Conservation (phyloP, 2,329 filamentous ascomycete genomes). For the Aspergillus spinulosporus region DNA sequence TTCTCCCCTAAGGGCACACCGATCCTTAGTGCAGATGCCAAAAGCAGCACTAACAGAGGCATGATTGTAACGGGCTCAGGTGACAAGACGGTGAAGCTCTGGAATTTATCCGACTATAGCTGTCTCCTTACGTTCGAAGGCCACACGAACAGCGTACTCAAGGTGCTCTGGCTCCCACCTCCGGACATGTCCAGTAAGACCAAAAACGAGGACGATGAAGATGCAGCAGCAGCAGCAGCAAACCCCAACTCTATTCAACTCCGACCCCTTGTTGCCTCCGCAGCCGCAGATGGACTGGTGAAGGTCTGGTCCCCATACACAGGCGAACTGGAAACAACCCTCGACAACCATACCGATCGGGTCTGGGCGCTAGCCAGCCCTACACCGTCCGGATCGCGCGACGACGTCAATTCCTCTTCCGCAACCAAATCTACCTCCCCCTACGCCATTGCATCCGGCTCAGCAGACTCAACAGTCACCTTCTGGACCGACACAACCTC, state of each 20-base stretch:
- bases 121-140: slow-evolving; percentile 94
- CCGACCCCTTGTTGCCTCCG: slow-evolving; percentile 65
- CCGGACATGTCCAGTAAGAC: slow-evolving; percentile 38
- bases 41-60: slow-evolving; percentile 71
- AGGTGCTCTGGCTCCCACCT: slow-evolving; percentile 80
- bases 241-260: slow-evolving; percentile 32
- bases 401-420: slow-evolving; percentile 32
- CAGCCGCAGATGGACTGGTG: slow-evolving; percentile 89
- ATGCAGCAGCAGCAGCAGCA: slow-evolving; percentile 24
- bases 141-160: slow-evolving; percentile 92
- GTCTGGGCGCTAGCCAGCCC: slow-evolving; percentile 86
- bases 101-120: slow-evolving; percentile 88
- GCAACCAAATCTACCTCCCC: slow-evolving; percentile 38
- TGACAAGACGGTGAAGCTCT: slow-evolving; percentile 94
- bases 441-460: slow-evolving; percentile 81
- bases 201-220: slow-evolving; percentile 37
- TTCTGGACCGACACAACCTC: slow-evolving; percentile 94
- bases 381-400: slow-evolving; percentile 40
- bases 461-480: slow-evolving; percentile 86
- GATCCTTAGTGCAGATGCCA: slow-evolving; percentile 69
- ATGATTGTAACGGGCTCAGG: slow-evolving; percentile 87
- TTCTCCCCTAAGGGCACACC: slow-evolving; percentile 82
- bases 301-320: slow-evolving; percentile 92
- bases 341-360: slow-evolving; percentile 95
- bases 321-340: slow-evolving; percentile 81